These are phyloP conservation scores for Phlyctochytrium bullatum DNA, from an alignment of 192 early-diverging fungal species.

Conservation along the genomic window DNA sequence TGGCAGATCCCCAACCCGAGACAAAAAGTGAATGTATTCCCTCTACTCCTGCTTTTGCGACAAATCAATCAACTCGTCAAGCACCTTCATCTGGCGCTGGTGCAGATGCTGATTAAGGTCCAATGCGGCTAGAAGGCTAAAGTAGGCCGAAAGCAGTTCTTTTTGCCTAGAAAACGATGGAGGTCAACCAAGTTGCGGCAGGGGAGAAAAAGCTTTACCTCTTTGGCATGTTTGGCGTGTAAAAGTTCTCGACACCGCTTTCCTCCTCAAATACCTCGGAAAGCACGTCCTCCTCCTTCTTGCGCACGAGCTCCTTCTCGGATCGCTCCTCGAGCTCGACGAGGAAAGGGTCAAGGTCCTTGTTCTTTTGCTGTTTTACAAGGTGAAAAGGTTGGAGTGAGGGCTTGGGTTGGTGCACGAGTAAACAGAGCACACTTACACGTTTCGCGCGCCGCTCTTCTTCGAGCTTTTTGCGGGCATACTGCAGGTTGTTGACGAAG, in stretches of 20 bases:
- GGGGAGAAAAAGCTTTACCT: constrained; percentile 5
- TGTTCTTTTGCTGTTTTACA: too few species aligned
- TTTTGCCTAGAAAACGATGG: constrained; percentile 15
- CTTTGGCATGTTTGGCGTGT: constrained; percentile 28
- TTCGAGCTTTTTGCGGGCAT: constrained; percentile 16
- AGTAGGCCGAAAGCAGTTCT: constrained; percentile 32
- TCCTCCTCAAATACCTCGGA: constrained; percentile 22
- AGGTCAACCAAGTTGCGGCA: neutral
- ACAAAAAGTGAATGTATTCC: too few species aligned
- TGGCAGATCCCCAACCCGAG: too few species aligned
- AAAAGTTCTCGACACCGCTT: constrained; percentile 35
- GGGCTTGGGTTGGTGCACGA: too few species aligned
- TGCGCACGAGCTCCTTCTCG: neutral
- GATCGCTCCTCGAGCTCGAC: too few species aligned
- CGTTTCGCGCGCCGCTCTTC: neutral
- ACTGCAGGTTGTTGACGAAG: constrained; percentile 44
- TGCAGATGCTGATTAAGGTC: constrained; percentile 35
- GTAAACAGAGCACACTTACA: too few species aligned
- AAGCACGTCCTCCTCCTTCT: neutral
- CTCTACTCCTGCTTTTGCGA: too few species aligned
- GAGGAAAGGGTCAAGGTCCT: too few species aligned
- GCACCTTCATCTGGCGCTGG: constrained; percentile 31
- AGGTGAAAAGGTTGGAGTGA: too few species aligned
- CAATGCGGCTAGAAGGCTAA: constrained; percentile 27
- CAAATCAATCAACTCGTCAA: constrained; percentile 43